Evolutionary conservation across 2,329 filamentous ascomycete genomes (phyloP).

Genomic region (Hortaea sp.): DNA sequence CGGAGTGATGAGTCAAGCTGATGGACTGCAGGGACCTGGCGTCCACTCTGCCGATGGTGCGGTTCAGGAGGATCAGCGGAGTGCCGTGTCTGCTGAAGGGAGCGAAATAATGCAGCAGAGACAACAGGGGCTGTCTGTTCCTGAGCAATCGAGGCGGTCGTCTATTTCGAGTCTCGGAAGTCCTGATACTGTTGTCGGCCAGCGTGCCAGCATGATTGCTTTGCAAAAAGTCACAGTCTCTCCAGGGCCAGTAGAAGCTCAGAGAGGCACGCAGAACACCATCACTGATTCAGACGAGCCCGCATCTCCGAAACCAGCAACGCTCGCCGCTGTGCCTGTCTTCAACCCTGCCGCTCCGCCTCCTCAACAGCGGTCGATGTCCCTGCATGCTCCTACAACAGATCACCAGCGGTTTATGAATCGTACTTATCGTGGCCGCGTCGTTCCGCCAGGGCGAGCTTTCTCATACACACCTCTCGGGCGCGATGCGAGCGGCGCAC

Average conservation of each 20-base stretch:
- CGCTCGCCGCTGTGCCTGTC: too few relatives aligned
- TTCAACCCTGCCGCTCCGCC: too few relatives aligned
- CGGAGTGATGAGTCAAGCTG: too few relatives aligned
- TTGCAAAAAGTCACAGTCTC: neutral
- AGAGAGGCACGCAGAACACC: neutral
- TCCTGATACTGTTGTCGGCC: constrained; percentile 4
- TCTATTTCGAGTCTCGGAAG: constrained; percentile 19
- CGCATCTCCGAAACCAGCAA: neutral
- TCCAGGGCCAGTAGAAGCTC: neutral
- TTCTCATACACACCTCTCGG: constrained; percentile 20
- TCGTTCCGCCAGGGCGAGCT: constrained; percentile 11
- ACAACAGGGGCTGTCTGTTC: neutral
- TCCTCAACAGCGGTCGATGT: neutral
- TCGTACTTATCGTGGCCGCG: constrained; percentile 8
- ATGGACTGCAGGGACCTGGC: too few relatives aligned
- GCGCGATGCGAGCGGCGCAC: constrained; percentile 11
- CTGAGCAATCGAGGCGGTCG: constrained; percentile 10
- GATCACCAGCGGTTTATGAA: constrained; percentile 11
- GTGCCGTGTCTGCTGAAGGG: constrained; percentile 15
- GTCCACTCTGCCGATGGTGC: too few relatives aligned
- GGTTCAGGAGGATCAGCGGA: constrained; percentile 5
- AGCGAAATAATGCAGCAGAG: constrained; percentile 1
- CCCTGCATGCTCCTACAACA: neutral
- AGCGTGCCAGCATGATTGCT: constrained; percentile 2
- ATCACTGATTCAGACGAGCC: neutral